Evolutionary conservation across 495 filamentous ascomycete genomes (phyloP).

Genomic region (Penicillium taxi): DNA sequence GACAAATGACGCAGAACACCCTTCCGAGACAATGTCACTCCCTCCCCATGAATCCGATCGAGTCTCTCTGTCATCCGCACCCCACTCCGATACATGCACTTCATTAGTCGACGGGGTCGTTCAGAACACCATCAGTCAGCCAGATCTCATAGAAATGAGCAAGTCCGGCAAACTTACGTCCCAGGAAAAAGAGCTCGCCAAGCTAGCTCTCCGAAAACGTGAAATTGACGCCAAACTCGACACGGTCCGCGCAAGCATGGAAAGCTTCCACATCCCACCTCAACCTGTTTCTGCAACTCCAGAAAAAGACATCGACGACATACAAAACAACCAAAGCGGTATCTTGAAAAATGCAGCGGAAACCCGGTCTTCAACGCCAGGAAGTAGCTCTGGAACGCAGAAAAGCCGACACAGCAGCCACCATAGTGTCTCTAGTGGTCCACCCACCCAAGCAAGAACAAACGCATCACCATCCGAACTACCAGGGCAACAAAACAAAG

Average conservation of each 20-base stretch:
- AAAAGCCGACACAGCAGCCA: conserved; percentile 32
- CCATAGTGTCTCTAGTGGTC: conserved; percentile 8
- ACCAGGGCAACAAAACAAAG: conserved; percentile 21
- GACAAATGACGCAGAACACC: conserved; percentile 5
- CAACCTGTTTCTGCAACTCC: conserved; percentile 11
- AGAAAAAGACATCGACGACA: conserved; percentile 19
- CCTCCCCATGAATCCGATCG: conserved; percentile 6
- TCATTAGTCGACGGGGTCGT: conserved; percentile 14
- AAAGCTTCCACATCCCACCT: conserved; percentile 29
- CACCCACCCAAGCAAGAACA: conserved; percentile 2
- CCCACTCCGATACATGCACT: conserved; percentile 16
- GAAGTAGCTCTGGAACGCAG: conserved; percentile 54
- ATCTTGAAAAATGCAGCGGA: conserved; percentile 34
- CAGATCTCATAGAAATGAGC: conserved; percentile 22
- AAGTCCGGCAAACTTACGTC: conserved; percentile 35
- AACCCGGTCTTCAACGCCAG: conserved; percentile 51
- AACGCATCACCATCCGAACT: conserved; percentile 9
- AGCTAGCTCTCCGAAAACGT: conserved; percentile 61
- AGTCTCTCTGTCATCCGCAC: conserved; percentile 12
- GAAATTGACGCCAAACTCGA: conserved; percentile 64
- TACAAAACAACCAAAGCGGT: conserved; percentile 35
- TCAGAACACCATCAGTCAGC: conserved; percentile 16
- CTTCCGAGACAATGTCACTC: not conserved
- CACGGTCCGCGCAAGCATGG: conserved; percentile 33
- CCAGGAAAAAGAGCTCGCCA: conserved; percentile 66